Base-by-base conservation (phyloP, 1,284 basidiomycete genomes). In the Leccinum griseonigrum region DNA sequence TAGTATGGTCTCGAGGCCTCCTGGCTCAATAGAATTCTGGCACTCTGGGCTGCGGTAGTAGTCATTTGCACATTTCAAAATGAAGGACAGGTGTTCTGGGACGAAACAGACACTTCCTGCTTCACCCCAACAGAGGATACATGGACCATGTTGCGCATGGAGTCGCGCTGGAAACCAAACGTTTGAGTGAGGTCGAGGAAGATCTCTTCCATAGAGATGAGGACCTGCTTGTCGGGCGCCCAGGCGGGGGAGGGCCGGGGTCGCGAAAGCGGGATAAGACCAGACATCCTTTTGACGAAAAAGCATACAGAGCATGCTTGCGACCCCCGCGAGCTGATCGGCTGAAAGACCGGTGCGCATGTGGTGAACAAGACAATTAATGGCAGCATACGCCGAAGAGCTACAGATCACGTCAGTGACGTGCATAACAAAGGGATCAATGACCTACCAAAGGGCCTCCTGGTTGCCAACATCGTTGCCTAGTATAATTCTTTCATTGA, bases 51-150 rank as follows among this genome's bases (percentile, higher is more conserved):
- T 96, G 67, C 97, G 94, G 77, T 99, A 99, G 77, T 98, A 99
- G 79, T 99, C 97, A 77, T 99, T 97, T 58, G 97, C 97, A 72
- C 97, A 99, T 79, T 99, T 99, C 90, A 99, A 98, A 76, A 99
- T 97, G 85, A 98, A 99, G 81, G 96, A 98, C 59, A 99, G 80
- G 72, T 93, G 95, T 75, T 99, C 97, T 28, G 97, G 96, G 43
- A 94, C 91, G 78, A 98, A 98, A 62, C 97, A 91, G 62, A 99
- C 92, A 74, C 98, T 97, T 58, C 95, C 96, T 1, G 92, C 97
- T 79, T 99, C 97, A 66, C 96, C 97, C 97, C 97, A 99, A 75
- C 95, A 98, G 57, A 99, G 85, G 55, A 99, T 31, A 31, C 29
- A 31, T 22, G 22, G 22, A 92, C 92, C 92, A 90, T 95, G 82